Evolutionary conservation across 148 eudicot genomes (phyloP), one percentile per base, ranked within the genome.

Genomic region (Nyssa sinensis): DNA sequence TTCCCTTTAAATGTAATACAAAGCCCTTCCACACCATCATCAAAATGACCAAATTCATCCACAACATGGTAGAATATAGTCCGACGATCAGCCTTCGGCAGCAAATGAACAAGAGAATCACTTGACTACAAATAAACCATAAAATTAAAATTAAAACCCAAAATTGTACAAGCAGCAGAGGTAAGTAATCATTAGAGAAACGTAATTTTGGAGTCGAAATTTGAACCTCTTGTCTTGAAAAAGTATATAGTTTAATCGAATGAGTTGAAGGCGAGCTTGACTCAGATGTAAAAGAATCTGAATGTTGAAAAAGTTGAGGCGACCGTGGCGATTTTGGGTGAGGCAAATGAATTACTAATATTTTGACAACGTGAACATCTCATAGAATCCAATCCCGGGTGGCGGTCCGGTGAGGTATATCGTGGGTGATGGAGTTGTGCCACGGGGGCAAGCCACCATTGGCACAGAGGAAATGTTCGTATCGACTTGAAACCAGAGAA

Each of bases 361-460:
- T 83, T 74, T 87, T 88, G 16, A 92, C 81, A 21, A 92, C 80
- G 24, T 88, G 86, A 68, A 92, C 88, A 67, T 87, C 79, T 94
- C 97, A 90, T 28, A 76, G 57, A 16, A 92, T 76, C 97, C 91
- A 88, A 63, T 88, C 93, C 75, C 85, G 82, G 0, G 94, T 92
- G 23, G 84, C 79, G 19, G 88, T 75, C 69, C 95, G 69, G 44
- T 92, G 85, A 3, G 97, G 97, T 9, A 92, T 72, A 47, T 90
- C 97, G 67, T 92, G 97, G 0, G 97, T 92, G 0, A 92, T 79
- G 6, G 93, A 84, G 58, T 88, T 88, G 62, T 88, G 72, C 94
- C 93, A 90, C 12, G 97, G 97, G 8, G 94, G 94, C 25, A 88
- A 4, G 1, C 91, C 93, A 0, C 91, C 93, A 35, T 92, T 92